Base-by-base conservation (phyloP, 345 rosid genomes). In the Ceriops zippeliana region DNA sequence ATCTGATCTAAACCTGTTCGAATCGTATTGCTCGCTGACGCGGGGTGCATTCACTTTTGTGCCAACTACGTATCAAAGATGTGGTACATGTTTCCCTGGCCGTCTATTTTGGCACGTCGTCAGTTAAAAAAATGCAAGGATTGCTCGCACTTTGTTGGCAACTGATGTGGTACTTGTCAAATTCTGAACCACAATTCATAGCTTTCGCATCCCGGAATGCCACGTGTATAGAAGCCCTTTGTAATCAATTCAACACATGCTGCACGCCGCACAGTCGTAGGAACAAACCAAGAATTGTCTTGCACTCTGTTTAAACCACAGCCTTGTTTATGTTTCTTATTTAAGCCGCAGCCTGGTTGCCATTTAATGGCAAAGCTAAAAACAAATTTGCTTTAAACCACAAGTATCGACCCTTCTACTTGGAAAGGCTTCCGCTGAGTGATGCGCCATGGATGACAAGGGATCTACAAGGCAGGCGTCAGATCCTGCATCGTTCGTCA, bases 391-490 rank as follows among this genome's bases (percentile, higher is more conserved):
- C 47, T 10, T 38, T 38, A 38, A 11, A 10, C 58, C 2, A 19
- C 13, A 53, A 53, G 1, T 24, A 53, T 7, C 30, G 28, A 6
- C 1, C 58, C 28, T 54, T 54, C 58, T 21, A 4, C 28, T 54
- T 6, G 28, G 9, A 54, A 22, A 54, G 28, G 22, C 30, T 54
- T 9, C 58, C 28, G 21, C 6, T 27, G 38, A 53, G 27, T 6
- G 63, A 76, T 54, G 66, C 56, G 54, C 62, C 30, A 76, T 74
- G 83, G 75, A 79, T 24, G 35, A 52, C 20, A 49, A 49, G 51
- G 69, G 61, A 22, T 52, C 71, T 6, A n/a, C 65, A 8, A 5
- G 74, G 5, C 70, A 51, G 16, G n/a, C 64, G 22, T 54, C 58
- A 22, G 58, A 26, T 58, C 54, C 76, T 42, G 75, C 59, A 1